These are phyloP conservation scores for Oemleria cerasiformis DNA, from an alignment of 306 rosid species.

Conservation along the genomic window DNA sequence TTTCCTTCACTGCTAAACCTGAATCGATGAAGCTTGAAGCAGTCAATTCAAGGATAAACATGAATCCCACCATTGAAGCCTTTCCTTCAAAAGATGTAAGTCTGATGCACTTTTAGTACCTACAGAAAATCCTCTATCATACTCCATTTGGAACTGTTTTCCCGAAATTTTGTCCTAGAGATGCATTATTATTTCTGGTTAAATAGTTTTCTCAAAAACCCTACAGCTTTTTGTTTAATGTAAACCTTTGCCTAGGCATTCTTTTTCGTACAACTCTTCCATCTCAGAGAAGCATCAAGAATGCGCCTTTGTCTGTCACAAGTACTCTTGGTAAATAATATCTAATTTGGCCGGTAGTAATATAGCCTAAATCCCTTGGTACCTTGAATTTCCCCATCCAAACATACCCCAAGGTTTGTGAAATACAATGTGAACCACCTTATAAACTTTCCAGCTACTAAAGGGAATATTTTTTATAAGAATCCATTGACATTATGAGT, in stretches of 20 bases:
- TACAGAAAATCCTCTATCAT: neutral
- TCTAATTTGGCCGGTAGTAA: no score
- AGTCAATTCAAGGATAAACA: slow-evolving; percentile 68
- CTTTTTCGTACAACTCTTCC: neutral
- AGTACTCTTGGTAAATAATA: no score
- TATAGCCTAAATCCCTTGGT: no score
- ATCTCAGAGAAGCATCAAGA: neutral
- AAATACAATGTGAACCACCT: neutral
- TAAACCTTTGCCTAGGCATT: slow-evolving; percentile 4
- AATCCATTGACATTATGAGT: neutral
- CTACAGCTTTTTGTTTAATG: neutral
- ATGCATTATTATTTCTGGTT: neutral
- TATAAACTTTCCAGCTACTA: neutral
- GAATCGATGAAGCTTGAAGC: slow-evolving; percentile 82
- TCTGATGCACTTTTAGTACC: neutral
- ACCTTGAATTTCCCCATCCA: no score
- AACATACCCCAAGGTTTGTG: neutral
- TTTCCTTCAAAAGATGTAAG: slow-evolving; percentile 79
- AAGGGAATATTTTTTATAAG: neutral
- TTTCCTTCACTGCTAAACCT: slow-evolving; percentile 14
- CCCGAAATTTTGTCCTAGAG: neutral
- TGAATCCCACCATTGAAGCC: slow-evolving; percentile 43
- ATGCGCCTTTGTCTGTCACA: no score
- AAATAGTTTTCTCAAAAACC: neutral
- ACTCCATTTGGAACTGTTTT: neutral